Conservation (phyloP, 2,329 filamentous ascomycete genomes). For the Stachybotrys elegans region DNA sequence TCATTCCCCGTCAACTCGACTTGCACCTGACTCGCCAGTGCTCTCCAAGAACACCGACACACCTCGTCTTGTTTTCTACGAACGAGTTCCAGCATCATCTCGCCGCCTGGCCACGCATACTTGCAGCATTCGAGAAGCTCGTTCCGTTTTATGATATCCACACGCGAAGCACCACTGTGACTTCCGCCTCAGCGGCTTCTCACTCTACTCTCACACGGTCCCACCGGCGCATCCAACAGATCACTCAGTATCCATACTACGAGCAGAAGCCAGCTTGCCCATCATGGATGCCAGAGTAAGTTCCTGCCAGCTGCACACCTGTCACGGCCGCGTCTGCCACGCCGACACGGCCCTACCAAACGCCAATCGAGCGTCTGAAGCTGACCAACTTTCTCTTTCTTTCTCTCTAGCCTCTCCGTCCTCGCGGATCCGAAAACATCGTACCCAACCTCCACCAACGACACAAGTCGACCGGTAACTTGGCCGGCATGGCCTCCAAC, state of each 20-base stretch:
- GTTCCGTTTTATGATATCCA: not conserved
- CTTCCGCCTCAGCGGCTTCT: not conserved
- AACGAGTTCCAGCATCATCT: no score
- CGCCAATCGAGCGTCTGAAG: no score
- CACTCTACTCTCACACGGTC: conserved; percentile 4
- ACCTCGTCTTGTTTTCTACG: not conserved
- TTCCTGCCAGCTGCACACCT: conserved; percentile 6
- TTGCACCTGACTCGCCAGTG: not conserved
- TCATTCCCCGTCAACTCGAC: not conserved
- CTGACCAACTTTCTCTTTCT: not conserved
- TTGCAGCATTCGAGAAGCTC: no score
- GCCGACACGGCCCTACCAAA: no score
- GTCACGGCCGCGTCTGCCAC: no score
- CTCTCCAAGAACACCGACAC: not conserved
- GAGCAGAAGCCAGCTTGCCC: conserved; percentile 12
- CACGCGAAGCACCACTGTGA: not conserved
- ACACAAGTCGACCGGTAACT: conserved; percentile 71
- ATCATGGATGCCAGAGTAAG: conserved; percentile 31
- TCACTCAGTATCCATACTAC: conserved; percentile 10
- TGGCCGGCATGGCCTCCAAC: conserved; percentile 28
- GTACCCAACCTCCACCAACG: conserved; percentile 61
- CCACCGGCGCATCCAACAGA: conserved; percentile 16
- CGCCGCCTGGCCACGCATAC: no score
- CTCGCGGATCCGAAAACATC: conserved; percentile 50
- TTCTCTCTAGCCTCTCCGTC: conserved; percentile 30